Conservation (phyloP, 2,329 filamentous ascomycete genomes). For the Aspergillus sp. region DNA sequence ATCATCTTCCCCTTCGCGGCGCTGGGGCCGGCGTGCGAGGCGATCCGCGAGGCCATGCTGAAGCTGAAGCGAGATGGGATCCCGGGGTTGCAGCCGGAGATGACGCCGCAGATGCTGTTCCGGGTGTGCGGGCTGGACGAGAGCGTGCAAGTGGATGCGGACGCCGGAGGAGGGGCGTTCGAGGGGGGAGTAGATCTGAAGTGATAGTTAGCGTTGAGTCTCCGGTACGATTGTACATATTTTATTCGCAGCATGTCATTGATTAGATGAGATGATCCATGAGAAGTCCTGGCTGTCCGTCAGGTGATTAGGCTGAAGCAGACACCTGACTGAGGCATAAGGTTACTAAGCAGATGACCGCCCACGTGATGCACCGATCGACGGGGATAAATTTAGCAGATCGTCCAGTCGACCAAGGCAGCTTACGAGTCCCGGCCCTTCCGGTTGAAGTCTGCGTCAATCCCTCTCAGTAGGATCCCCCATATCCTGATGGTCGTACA, state of each 20-base stretch:
- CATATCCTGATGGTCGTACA: too few species aligned
- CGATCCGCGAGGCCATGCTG: slow-evolving; percentile 29
- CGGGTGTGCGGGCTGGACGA: slow-evolving; percentile 45
- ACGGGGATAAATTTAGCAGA: neutral
- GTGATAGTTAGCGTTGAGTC: neutral
- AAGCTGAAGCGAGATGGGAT: slow-evolving; percentile 26
- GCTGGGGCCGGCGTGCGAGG: slow-evolving; percentile 37
- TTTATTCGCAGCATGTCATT: neutral
- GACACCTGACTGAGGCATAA: neutral
- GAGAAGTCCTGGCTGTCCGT: neutral
- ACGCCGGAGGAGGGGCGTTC: slow-evolving; percentile 39
- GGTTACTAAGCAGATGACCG: neutral
- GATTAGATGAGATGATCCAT: neutral
- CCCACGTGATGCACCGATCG: neutral
- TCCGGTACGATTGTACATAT: neutral
- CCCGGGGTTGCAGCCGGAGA: slow-evolving; percentile 27
- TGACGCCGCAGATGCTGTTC: slow-evolving; percentile 42
- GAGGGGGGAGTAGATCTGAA: slow-evolving; percentile 31
- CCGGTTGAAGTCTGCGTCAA: too few species aligned
- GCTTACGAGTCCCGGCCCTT: neutral
- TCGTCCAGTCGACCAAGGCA: neutral
- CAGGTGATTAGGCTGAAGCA: neutral
- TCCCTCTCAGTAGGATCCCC: too few species aligned
- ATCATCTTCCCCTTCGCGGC: slow-evolving; percentile 45
- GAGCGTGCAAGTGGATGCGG: slow-evolving; percentile 40